Evolutionary conservation across 1,284 basidiomycete genomes (phyloP), one percentile per base, ranked within the genome.

Genomic region (Tremellales sp.): DNA sequence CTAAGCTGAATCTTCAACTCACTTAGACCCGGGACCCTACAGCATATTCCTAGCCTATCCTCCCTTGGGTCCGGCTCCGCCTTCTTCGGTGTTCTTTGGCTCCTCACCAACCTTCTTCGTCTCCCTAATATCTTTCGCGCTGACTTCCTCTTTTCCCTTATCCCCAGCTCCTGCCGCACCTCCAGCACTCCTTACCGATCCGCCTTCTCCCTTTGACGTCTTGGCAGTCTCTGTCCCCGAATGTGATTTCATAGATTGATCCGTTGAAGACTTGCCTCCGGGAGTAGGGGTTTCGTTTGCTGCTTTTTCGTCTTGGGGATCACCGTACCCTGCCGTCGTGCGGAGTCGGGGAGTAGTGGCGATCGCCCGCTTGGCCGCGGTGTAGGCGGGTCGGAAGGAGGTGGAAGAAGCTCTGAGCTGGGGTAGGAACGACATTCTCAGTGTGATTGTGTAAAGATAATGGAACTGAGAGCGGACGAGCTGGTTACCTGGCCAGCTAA

Each of bases 101-200:
- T 55, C 51, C 45, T 65, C 57, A 8, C 65, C 65, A n/a, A 67
- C 33, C 48, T 64, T 64, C 54, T 67, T 67, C 11, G 63, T 67
- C 57, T 67, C 63, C 27, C 49, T 56, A 27, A 62, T 54, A 46
- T 60, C 56, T 39, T 56, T 43, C 19, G 37, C 54, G 7, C 48
- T 51, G 0, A 51, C 51, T 2, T 53, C 36, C 45, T 51, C 54
- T 37, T 48, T 36, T 7, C 33, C 33, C 17, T 42, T 33, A 22
- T 52, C 43, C 25, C 43, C 43, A 24, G 43, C 45, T 31, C 47
- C 46, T 47, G 40, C 40, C 46, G 37, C 45, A 3, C 57, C 54
- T 40, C 51, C 46, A 10, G 39, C 40, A 33, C 45, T 50, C 10
- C 51, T 51, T 13, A 42, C 43, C 46, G 46, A 13, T 24, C 43